Evolutionary conservation across 768 basidiomycete species (phyloP), one percentile per base, ranked within the genome.

Genomic region (Naganishia vaughanmartiniae): DNA sequence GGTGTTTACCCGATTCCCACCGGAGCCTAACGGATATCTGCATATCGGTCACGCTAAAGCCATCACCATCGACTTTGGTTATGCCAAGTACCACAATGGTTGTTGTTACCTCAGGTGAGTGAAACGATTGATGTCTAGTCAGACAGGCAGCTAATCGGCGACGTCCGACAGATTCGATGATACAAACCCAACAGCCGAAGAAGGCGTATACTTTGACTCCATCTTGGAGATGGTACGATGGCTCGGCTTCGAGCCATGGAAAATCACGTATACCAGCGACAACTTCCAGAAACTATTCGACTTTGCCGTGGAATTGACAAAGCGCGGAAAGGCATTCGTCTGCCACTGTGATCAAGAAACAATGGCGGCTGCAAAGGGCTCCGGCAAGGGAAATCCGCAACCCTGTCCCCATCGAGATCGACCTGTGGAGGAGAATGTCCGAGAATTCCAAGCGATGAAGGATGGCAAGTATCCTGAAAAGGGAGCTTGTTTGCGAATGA

Each of bases 61-160:
- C 2, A 97, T 99, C 77, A 95, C 96, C 76, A 89, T 98, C 72
- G 91, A 94, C 81, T 99, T 98, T 80, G 96, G 96, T n/a, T 99
- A 92, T 79, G 96, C 96, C 39, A 92, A 93, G 17, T 88, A 93
- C 80, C 86, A 96, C 78, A 87, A 87, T n/a, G 96, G 96, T 45
- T 88, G 89, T 76, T 91, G 91, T 73, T 98, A 96, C 80, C 85
- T 99, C 53, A 88, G 96, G 68, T 78, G 42, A 74, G 77, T 69
- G 4, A 24, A 11, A 31, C 21, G 21, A 9, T 4, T n/a, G 12
- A 55, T 24, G 34, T 17, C 30, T 11, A 34, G 14, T 31, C 26
- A 24, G 7, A n/a, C 9, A 48, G 15, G 60, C 28, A 42, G 56
- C 24, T 51, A 6, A 17, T 60, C 10, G n/a, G 24, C 26, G 7